Percentiles rank a stretch among this genome's conserved stretches.
Conservation (phyloP, 2,329 filamentous ascomycete genomes). For the Pseudogymnoascus sp. region DNA sequence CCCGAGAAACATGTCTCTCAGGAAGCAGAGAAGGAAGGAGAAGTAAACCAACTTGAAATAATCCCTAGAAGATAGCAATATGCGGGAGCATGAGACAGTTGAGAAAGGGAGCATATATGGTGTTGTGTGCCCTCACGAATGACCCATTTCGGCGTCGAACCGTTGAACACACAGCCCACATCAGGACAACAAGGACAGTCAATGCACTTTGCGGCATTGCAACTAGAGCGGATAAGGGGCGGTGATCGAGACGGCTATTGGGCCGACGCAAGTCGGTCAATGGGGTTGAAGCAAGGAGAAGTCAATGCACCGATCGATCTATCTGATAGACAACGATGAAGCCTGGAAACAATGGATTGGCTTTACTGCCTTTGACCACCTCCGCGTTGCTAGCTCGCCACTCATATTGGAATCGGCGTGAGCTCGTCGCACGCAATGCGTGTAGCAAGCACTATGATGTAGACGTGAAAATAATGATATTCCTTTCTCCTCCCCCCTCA, state of each 20-base stretch:
- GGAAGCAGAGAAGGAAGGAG: background rate
- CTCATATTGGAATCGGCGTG: background rate
- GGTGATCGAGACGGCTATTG: background rate
- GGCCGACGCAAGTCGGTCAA: background rate
- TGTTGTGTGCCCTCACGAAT: background rate
- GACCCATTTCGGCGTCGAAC: constrained; percentile 1
- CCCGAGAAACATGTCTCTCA: constrained; percentile 8
- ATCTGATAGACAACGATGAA: background rate
- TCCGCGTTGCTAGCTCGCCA: background rate
- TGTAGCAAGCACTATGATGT: background rate
- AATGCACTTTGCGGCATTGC: background rate
- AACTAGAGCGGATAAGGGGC: background rate
- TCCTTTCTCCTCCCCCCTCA: background rate
- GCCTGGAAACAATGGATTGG: background rate
- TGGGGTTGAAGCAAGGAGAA: constrained; percentile 8
- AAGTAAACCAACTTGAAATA: background rate
- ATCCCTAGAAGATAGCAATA: background rate
- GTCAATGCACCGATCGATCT: background rate
- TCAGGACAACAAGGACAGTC: background rate
- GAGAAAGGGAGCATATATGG: background rate
- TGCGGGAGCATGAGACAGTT: background rate
- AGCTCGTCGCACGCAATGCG: background rate
- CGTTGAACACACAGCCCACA: background rate
- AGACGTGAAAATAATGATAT: background rate
- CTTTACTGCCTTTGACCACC: background rate